Evolutionary conservation across 2,329 filamentous ascomycete species (phyloP), one percentile per base, ranked within the genome.

Genomic region (Graphiopsis chlorocephala): DNA sequence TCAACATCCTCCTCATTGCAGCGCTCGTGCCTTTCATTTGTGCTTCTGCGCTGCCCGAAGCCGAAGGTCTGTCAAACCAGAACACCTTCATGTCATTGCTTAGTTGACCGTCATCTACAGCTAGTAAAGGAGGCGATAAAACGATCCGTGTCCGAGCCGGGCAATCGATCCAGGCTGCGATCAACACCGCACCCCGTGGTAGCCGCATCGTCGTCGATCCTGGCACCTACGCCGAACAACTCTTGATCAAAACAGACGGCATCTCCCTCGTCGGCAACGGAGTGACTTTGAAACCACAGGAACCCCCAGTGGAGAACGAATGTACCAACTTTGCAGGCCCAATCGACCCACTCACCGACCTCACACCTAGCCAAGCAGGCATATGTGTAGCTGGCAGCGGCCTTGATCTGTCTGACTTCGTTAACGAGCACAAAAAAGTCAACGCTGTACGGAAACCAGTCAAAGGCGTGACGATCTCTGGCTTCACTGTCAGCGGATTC

Each of bases 321-420:
- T 79, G 77, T 64, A 72, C 74, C 11, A 75, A 73, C 10, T 64
- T 78, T 1, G 72, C 70, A 3, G 73, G 75, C 14, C 53, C 61
- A 6, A 47, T 56, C 11, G 12, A 47, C 25, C 47, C 47, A 12
- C 26, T 14, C 4, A 6, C 28, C 20, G 25, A 26, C 17, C 10
- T 6, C 31, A 45, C 23, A 6, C 31, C 50, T 5, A 73, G 64
- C 23, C 66, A 72, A 25, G 72, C 72, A 11, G 76, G 77, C 2
- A 78, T 79, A 38, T 79, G 78, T n/a, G 66, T 79, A 25, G 66
- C 67, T 7, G 77, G 78, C 6, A 63, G 64, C 8, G 69, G 71
- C 1, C 68, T 79, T 56, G 55, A 71, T 31, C 63, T 76, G 0
- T 67, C 55, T 0, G 50, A 62, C 1, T 78, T 73, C 63, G 38